Evolutionary conservation across 140 eudicot genomes (phyloP).

Genomic region (Bidens hawaiensis): DNA sequence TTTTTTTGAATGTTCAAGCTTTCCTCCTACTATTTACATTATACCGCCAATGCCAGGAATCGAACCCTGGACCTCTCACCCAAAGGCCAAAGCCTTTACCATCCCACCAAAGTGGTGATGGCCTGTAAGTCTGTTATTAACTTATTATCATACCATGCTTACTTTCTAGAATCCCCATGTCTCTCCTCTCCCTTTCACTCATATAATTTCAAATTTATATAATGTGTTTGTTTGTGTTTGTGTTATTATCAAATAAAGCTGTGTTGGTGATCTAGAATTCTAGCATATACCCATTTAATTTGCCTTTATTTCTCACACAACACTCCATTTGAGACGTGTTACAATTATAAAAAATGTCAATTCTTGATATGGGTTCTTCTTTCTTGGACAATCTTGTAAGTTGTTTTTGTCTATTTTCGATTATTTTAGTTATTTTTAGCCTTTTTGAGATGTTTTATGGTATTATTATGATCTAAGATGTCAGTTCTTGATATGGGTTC

Average conservation of each 20-base stretch:
- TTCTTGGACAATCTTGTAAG: background rate
- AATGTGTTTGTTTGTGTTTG: slow-evolving; percentile 7
- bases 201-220: background rate
- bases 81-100: no score
- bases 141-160: background rate
- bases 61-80: no score
- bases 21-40: no score
- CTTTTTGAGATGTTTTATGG: background rate
- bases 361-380: background rate
- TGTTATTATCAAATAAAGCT: background rate
- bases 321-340: background rate
- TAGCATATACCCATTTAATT: background rate
- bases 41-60: no score
- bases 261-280: background rate
- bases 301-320: background rate
- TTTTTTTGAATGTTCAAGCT: no score
- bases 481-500: slow-evolving; percentile 11
- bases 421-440: background rate
- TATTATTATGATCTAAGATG: background rate
- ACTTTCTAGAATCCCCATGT: slow-evolving; percentile 9
- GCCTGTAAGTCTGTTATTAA: no score
- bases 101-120: no score
- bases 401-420: background rate
- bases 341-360: background rate
- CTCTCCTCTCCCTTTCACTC: slow-evolving; percentile 9